Conservation (phyloP, 441 rosid species). For the Aquilaria agallochum region DNA sequence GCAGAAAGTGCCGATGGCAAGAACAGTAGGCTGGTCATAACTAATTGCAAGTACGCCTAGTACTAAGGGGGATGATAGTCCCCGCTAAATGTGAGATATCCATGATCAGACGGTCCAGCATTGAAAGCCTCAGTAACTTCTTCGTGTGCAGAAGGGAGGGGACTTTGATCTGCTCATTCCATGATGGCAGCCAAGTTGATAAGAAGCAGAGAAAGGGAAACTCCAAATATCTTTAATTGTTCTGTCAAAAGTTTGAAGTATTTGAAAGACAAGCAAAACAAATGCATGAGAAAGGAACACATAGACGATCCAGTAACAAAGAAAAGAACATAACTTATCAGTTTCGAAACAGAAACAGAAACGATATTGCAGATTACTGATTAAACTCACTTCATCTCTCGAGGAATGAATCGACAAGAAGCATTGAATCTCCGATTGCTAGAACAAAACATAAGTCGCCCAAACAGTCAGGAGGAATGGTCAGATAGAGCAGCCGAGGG, state of each 20-base stretch:
- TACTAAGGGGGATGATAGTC: constrained; percentile 81
- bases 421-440: too few relatives aligned
- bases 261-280: constrained; percentile 12
- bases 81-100: constrained; percentile 92
- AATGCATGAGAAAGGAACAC: constrained; percentile 1
- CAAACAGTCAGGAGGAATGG: too few relatives aligned
- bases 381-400: too few relatives aligned
- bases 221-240: constrained; percentile 61
- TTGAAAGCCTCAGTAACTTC: constrained; percentile 97
- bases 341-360: too few relatives aligned
- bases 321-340: too few relatives aligned
- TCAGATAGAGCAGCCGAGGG: too few relatives aligned
- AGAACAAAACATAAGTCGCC: too few relatives aligned
- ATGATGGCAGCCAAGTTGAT: constrained; percentile 92
- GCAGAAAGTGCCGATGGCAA: constrained; percentile 80
- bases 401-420: too few relatives aligned
- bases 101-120: constrained; percentile 91
- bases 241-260: constrained; percentile 39
- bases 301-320: too few relatives aligned
- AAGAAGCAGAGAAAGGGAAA: constrained; percentile 76
- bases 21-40: constrained; percentile 82
- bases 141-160: constrained; percentile 85
- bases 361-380: too few relatives aligned
- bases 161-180: constrained; percentile 96
- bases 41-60: constrained; percentile 71